phyloP scores from a whole-genome alignment of 2,329 filamentous ascomycete species.

The Arachnomyces sp. region DNA sequence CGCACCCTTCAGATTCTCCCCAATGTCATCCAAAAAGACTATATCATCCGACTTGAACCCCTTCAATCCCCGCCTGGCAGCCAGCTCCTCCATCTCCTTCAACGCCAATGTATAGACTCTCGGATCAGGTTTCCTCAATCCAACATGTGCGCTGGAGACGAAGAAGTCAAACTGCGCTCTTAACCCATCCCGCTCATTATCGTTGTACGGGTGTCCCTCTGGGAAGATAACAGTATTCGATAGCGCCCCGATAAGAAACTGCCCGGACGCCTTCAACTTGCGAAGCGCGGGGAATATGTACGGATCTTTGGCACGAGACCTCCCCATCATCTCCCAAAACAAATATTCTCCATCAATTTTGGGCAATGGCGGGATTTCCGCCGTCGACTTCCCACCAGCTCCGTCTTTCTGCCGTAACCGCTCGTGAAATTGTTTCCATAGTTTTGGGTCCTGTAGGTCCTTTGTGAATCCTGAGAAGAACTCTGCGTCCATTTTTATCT shows the following conservation, averaged over 20 bases:
- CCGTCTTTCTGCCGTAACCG: constrained; percentile 23
- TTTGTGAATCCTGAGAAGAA: constrained; percentile 71
- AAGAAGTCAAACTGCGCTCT: constrained; percentile 74
- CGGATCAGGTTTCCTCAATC: constrained; percentile 78
- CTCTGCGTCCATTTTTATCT: constrained; percentile 62
- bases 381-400: constrained; percentile 6
- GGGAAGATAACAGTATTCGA: constrained; percentile 90
- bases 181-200: constrained; percentile 52
- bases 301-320: constrained; percentile 64
- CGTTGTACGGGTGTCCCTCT: constrained; percentile 59
- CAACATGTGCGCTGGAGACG: constrained; percentile 76
- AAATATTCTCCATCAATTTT: constrained; percentile 67
- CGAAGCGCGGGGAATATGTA: constrained; percentile 80
- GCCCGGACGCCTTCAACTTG: constrained; percentile 55
- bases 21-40: constrained; percentile 89
- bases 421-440: constrained; percentile 60
- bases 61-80: constrained; percentile 48
- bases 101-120: constrained; percentile 72
- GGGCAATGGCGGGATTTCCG: constrained; percentile 56
- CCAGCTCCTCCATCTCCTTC: constrained; percentile 56
- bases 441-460: constrained; percentile 59
- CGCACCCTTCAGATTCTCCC: constrained; percentile 79
- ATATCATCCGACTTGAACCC: constrained; percentile 59
- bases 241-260: constrained; percentile 70
- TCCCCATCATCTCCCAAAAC: constrained; percentile 86